Evolutionary conservation across 345 rosid species (phyloP).

Genomic region (Arabidopsis suecica): DNA sequence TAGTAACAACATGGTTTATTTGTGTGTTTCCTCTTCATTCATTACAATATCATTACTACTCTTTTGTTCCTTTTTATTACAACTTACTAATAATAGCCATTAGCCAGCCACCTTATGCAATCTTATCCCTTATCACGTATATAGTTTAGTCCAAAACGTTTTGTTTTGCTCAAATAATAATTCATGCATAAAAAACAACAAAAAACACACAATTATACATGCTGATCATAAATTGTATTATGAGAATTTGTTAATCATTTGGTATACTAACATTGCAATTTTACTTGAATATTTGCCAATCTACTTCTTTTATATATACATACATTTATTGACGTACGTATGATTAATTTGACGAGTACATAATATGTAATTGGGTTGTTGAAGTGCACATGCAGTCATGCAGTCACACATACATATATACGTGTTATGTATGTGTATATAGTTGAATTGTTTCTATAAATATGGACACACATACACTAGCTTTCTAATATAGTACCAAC

Average conservation of each 20-base stretch:
- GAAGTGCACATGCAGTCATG: constrained; percentile 45
- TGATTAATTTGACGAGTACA: constrained; percentile 23
- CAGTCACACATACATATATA: constrained; percentile 18
- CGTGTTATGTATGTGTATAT: neutral
- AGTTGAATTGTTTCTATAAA: constrained; percentile 39
- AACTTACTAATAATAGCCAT: no score
- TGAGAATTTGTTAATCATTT: neutral
- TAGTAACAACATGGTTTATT: neutral
- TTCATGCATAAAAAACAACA: neutral
- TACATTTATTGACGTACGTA: constrained; percentile 10
- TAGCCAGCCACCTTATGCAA: neutral
- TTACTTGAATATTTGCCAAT: neutral
- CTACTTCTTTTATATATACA: neutral
- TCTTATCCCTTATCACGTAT: neutral
- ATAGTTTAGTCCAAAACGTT: neutral
- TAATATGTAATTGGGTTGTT: constrained; percentile 35
- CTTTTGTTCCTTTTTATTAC: neutral
- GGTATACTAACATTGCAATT: neutral
- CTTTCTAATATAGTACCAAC: constrained; percentile 36
- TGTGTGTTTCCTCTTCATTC: neutral
- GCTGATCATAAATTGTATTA: neutral
- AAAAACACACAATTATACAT: neutral
- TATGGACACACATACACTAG: constrained; percentile 37
- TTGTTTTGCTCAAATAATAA: neutral
- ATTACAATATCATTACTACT: neutral